A percentile compares a stretch with the other conserved stretches of the same genome.
Evolutionary conservation across 2,329 filamentous ascomycete species (phyloP).

Genomic region (Ilyonectria robusta): DNA sequence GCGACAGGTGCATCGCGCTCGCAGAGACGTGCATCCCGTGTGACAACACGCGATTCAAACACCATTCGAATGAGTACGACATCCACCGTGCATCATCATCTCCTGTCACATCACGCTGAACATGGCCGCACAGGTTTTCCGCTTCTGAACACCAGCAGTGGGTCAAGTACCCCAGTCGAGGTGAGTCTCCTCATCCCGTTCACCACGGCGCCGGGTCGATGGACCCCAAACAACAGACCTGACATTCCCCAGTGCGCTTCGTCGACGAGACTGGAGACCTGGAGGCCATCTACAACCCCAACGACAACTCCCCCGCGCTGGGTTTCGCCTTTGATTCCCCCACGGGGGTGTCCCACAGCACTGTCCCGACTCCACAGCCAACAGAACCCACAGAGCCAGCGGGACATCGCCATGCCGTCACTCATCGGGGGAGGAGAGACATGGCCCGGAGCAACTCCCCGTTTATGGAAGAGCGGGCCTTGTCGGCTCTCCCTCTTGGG

Average conservation of each 20-base stretch:
- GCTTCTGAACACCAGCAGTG: constrained; percentile 25
- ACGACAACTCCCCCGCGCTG: constrained; percentile 4
- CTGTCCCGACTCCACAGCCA: constrained; percentile 1
- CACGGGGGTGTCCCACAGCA: constrained; percentile 3
- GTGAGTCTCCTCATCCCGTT: constrained; percentile 7
- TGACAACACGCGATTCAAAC: constrained; percentile 35
- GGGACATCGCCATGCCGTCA: not conserved
- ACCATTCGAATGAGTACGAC: constrained; percentile 27
- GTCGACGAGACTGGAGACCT: constrained; percentile 35
- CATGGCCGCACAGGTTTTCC: constrained; percentile 12
- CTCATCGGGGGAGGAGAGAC: constrained; percentile 18
- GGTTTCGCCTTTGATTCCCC: not conserved
- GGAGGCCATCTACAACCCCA: constrained; percentile 33
- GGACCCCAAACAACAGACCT: not conserved
- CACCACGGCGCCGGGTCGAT: not conserved
- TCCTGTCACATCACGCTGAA: not conserved
- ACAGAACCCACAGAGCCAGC: not conserved
- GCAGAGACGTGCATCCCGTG: constrained; percentile 32
- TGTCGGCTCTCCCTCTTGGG: constrained; percentile 24
- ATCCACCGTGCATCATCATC: not conserved
- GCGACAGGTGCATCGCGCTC: constrained; percentile 27
- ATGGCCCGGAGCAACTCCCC: constrained; percentile 1
- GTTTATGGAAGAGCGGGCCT: not conserved
- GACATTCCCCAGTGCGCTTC: constrained; percentile 30
- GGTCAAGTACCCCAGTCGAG: constrained; percentile 33